Conservation (phyloP, 805 yeast species). For the Teunomyces lycoperdinae region DNA sequence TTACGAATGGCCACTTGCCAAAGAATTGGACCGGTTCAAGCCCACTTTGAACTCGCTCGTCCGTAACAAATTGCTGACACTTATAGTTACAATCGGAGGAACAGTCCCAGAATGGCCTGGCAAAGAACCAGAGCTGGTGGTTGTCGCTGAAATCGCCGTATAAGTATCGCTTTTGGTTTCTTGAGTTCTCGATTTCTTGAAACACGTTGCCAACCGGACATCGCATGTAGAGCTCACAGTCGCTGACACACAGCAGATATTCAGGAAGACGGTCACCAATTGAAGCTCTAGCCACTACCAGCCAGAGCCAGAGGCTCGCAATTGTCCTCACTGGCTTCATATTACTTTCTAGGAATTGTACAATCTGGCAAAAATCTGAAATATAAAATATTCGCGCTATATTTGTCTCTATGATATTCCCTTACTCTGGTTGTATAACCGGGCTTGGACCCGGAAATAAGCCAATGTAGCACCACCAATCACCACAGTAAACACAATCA, state of each 20-base stretch:
- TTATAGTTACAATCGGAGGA: slow-evolving; percentile 36
- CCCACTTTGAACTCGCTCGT: slow-evolving; percentile 15
- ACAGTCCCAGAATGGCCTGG: slow-evolving; percentile 31
- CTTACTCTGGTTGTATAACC: not conserved
- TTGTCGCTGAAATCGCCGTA: slow-evolving; percentile 4
- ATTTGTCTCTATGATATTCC: not conserved
- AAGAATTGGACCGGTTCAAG: slow-evolving; percentile 36
- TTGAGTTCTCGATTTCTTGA: slow-evolving; percentile 10
- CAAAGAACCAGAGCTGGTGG: slow-evolving; percentile 6
- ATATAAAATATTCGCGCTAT: no score
- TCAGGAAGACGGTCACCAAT: slow-evolving; percentile 34
- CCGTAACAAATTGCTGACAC: slow-evolving; percentile 36
- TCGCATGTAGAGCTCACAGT: slow-evolving; percentile 21
- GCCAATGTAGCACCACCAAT: slow-evolving; percentile 42
- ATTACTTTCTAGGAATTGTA: no score
- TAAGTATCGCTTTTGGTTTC: not conserved
- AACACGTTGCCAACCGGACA: slow-evolving; percentile 14
- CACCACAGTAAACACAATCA: slow-evolving; percentile 38
- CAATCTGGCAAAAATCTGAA: not conserved
- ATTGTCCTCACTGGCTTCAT: not conserved
- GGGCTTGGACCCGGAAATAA: slow-evolving; percentile 29
- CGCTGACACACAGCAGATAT: slow-evolving; percentile 20
- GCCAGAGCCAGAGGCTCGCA: not conserved
- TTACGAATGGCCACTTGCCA: slow-evolving; percentile 44
- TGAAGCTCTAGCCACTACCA: slow-evolving; percentile 10